These are phyloP conservation scores for Claviceps purpurea DNA, from an alignment of 2,329 filamentous ascomycete species.

Conservation along the genomic window DNA sequence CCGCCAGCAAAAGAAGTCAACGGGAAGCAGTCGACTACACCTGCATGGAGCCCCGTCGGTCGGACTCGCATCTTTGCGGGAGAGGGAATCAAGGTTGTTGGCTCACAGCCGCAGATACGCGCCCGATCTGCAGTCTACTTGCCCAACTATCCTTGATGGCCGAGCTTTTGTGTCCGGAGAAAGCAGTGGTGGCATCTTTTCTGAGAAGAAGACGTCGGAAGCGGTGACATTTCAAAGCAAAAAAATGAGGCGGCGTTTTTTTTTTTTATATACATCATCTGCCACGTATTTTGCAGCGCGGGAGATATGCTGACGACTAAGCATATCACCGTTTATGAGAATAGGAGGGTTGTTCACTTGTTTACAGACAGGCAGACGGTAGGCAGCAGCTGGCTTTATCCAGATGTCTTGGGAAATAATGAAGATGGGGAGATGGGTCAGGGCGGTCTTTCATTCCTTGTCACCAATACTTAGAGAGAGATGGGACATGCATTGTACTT, in stretches of 20 bases:
- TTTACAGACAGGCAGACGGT: background rate
- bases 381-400: background rate
- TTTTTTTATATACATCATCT: background rate
- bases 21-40: background rate
- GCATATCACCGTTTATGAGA: constrained; percentile 4
- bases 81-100: background rate
- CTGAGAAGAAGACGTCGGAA: constrained; percentile 1
- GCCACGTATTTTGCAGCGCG: constrained; percentile 5
- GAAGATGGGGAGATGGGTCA: background rate
- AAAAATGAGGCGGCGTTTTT: constrained; percentile 5
- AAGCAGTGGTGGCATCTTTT: background rate
- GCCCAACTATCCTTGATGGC: background rate
- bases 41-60: background rate
- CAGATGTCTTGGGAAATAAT: constrained; percentile 2
- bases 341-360: constrained; percentile 3
- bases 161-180: background rate
- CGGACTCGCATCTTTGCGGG: background rate
- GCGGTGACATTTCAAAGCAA: background rate
- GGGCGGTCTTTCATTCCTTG: background rate
- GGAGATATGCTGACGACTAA: constrained; percentile 1
- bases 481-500: constrained; percentile 10
- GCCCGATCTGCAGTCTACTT: background rate
- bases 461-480: constrained; percentile 7
- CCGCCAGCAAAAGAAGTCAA: background rate
- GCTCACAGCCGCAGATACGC: background rate